Percentiles rank a stretch among this genome's conserved stretches.
These are phyloP conservation scores for Talaromyces sp. DNA, from an alignment of 2,329 filamentous ascomycete genomes.

Conservation along the genomic window DNA sequence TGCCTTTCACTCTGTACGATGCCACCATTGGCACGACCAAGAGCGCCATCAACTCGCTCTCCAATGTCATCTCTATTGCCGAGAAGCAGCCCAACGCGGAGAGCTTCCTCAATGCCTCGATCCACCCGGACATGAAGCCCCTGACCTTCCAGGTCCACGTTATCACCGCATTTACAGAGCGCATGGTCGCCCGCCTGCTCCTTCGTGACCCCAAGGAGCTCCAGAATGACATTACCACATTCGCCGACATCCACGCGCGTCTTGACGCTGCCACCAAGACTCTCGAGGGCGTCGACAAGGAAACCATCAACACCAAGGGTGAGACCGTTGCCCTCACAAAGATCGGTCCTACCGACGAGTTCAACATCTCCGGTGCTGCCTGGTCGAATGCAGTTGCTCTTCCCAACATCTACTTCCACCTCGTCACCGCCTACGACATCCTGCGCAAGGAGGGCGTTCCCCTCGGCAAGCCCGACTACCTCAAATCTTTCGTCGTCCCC, in stretches of 20 bases:
- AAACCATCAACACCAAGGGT: constrained; percentile 42
- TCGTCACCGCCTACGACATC: constrained; percentile 56
- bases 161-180: constrained; percentile 22
- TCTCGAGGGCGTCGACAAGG: constrained; percentile 40
- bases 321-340: constrained; percentile 34
- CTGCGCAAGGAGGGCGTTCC: constrained; percentile 57
- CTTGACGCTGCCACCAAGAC: constrained; percentile 45
- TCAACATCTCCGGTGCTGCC: constrained; percentile 37
- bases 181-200: neutral
- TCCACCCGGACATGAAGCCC: constrained; percentile 1
- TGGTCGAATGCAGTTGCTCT: constrained; percentile 49
- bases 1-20: constrained; percentile 1
- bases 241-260: constrained; percentile 46
- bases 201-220: neutral
- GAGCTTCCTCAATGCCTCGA: neutral
- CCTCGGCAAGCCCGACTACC: constrained; percentile 57
- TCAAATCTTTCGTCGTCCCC: constrained; percentile 22
- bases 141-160: constrained; percentile 47
- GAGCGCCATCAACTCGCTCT: neutral
- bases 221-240: constrained; percentile 43
- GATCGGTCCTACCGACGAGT: constrained; percentile 22
- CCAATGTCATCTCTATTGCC: neutral
- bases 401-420: constrained; percentile 63
- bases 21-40: neutral
- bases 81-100: neutral